These are phyloP conservation scores for Cudoniella acicularis DNA, from an alignment of 495 filamentous ascomycete genomes.

Conservation along the genomic window DNA sequence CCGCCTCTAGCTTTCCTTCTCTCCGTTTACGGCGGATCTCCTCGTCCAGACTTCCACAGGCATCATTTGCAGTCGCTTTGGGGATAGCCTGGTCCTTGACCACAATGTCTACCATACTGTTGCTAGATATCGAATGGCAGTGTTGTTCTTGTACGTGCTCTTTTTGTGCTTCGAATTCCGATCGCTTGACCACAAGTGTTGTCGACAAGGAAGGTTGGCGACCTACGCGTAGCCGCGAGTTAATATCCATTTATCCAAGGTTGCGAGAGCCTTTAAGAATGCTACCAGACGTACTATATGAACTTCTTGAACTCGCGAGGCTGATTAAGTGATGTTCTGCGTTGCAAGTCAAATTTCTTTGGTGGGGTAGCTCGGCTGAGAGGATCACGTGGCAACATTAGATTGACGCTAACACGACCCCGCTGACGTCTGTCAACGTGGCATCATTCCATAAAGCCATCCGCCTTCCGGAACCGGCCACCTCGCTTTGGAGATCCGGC, in stretches of 20 bases:
- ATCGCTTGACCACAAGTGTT: background rate
- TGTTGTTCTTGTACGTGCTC: background rate
- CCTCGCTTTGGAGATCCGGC: background rate
- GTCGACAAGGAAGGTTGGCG: background rate
- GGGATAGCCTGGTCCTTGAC: background rate
- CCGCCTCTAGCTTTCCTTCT: conserved; percentile 3
- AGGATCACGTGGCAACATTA: background rate
- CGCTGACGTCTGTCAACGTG: background rate
- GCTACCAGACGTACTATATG: background rate
- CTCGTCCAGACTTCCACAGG: conserved; percentile 7
- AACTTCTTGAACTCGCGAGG: background rate
- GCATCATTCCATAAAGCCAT: background rate
- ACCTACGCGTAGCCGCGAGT: background rate
- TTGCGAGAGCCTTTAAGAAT: background rate
- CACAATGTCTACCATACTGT: background rate
- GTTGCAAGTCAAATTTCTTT: background rate
- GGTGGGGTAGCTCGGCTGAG: background rate
- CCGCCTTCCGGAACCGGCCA: background rate
- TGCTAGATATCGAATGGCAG: background rate
- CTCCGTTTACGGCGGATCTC: background rate
- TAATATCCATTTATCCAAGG: background rate
- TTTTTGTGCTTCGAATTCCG: background rate
- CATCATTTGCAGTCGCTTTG: background rate
- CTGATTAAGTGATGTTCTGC: background rate
- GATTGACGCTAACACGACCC: background rate